Evolutionary conservation across 495 filamentous ascomycete genomes (phyloP).

Genomic region (Penicillium robsamsonii): DNA sequence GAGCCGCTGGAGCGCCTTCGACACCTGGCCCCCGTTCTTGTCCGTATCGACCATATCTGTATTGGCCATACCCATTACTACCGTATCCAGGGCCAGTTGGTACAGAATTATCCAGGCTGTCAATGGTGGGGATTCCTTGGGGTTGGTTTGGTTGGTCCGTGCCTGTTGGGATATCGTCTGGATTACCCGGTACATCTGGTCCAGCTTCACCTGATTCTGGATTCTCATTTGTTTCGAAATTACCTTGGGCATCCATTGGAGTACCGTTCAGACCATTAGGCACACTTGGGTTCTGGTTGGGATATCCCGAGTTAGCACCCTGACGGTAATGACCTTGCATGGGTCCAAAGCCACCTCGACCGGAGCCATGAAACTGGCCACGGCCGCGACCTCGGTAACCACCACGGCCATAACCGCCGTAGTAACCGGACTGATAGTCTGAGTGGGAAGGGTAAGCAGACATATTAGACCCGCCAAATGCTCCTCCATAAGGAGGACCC

Average conservation of each 20-base stretch:
- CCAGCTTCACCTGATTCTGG: constrained; percentile 18
- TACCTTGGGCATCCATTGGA: constrained; percentile 5
- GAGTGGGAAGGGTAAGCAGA: constrained; percentile 54
- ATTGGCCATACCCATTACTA: constrained; percentile 21
- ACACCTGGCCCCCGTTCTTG: constrained; percentile 58
- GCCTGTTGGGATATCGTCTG: constrained; percentile 20
- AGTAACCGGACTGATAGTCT: constrained; percentile 64
- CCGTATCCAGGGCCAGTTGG: constrained; percentile 7
- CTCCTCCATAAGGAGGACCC: constrained; percentile 80
- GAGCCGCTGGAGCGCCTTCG: constrained; percentile 81
- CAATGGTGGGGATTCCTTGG: constrained; percentile 48
- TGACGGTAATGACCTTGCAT: constrained; percentile 34
- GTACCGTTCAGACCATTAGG: neutral
- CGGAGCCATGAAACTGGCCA: constrained; percentile 51
- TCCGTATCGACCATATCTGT: constrained; percentile 39
- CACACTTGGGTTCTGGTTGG: constrained; percentile 31
- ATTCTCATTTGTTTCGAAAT: constrained; percentile 5
- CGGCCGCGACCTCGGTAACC: constrained; percentile 67
- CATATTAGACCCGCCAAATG: constrained; percentile 72
- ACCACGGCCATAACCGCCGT: constrained; percentile 54
- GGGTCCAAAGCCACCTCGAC: constrained; percentile 51
- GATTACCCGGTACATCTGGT: constrained; percentile 9
- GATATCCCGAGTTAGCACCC: constrained; percentile 39
- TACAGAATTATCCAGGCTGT: constrained; percentile 39
- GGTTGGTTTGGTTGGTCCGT: constrained; percentile 27